These are phyloP conservation scores for Lyophyllum shimeji DNA, from an alignment of 768 basidiomycete species.

Conservation along the genomic window DNA sequence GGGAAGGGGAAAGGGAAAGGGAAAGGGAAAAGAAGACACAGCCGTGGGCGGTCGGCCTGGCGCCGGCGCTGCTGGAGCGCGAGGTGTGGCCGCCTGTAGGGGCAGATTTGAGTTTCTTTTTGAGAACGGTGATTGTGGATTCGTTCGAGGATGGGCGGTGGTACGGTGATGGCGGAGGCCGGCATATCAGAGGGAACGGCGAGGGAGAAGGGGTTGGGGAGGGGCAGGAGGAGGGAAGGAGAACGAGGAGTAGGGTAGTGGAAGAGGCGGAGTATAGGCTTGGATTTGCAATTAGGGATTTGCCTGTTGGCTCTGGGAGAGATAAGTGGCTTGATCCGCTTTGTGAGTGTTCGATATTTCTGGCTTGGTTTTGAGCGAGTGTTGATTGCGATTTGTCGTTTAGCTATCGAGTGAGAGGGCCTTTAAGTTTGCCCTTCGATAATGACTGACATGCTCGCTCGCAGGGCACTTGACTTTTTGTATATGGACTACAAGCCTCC, in stretches of 20 bases:
- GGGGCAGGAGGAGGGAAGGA: slow-evolving; percentile 13
- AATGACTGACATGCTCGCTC: slow-evolving; percentile 4
- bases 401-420: slow-evolving; percentile 49
- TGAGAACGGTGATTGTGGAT: slow-evolving; percentile 84
- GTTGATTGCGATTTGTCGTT: slow-evolving; percentile 2
- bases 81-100: slow-evolving; percentile 88
- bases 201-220: too few relatives aligned
- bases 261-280: slow-evolving; percentile 74
- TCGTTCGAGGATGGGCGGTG: slow-evolving; percentile 47
- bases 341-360: slow-evolving; percentile 47
- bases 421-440: slow-evolving; percentile 3
- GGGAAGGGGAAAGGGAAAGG: too few relatives aligned
- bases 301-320: slow-evolving; percentile 59
- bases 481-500: slow-evolving; percentile 92
- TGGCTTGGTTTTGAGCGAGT: neutral
- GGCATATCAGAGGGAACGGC: too few relatives aligned
- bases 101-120: slow-evolving; percentile 77
- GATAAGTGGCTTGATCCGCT: slow-evolving; percentile 83
- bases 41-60: slow-evolving; percentile 71
- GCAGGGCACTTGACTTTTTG: slow-evolving; percentile 83
- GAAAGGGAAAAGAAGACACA: slow-evolving; percentile 20
- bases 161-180: slow-evolving; percentile 16
- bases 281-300: slow-evolving; percentile 82
- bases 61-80: slow-evolving; percentile 67
- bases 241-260: slow-evolving; percentile 27